phyloP scores from a whole-genome alignment of 2,329 filamentous ascomycete species.

The Passalora sequoiae region DNA sequence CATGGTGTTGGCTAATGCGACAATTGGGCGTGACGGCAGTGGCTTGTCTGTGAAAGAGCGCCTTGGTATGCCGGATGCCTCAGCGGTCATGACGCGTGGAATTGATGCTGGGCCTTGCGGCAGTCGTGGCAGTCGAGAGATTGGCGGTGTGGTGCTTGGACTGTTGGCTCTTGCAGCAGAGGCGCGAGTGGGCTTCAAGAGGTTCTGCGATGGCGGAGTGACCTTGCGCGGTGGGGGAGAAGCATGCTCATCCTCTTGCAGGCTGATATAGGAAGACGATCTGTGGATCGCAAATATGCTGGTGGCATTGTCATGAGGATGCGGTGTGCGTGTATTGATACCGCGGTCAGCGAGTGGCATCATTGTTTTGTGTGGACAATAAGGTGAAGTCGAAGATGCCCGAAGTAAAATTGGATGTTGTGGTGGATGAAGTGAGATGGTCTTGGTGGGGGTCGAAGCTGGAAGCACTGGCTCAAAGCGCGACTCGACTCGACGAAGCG shows the following conservation, averaged over 20 bases:
- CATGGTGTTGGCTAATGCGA: conserved; percentile 27
- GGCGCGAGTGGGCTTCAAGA: conserved; percentile 24
- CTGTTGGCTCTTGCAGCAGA: conserved; percentile 24
- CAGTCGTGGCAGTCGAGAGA: conserved; percentile 31
- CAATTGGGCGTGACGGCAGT: conserved; percentile 38
- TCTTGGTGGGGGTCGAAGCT: conserved; percentile 1
- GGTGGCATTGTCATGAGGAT: conserved; percentile 1
- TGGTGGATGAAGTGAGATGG: not conserved
- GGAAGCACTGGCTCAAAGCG: too few species aligned
- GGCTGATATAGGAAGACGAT: not conserved
- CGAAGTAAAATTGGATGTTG: too few species aligned
- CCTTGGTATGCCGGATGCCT: not conserved
- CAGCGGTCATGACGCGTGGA: not conserved
- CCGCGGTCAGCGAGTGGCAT: conserved; percentile 2
- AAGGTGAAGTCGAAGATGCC: not conserved
- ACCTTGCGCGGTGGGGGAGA: conserved; percentile 4
- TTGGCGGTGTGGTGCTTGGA: conserved; percentile 8
- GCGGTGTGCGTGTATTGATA: not conserved
- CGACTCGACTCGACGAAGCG: not conserved
- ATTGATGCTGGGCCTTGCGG: not conserved
- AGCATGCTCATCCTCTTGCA: not conserved
- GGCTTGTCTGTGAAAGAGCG: conserved; percentile 31
- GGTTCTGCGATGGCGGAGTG: not conserved
- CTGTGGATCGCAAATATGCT: not conserved
- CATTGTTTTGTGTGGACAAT: not conserved